Percentiles rank a stretch among this genome's conserved stretches.
Conservation (phyloP, 2,329 filamentous ascomycete species). For the Talaromyces sp. region DNA sequence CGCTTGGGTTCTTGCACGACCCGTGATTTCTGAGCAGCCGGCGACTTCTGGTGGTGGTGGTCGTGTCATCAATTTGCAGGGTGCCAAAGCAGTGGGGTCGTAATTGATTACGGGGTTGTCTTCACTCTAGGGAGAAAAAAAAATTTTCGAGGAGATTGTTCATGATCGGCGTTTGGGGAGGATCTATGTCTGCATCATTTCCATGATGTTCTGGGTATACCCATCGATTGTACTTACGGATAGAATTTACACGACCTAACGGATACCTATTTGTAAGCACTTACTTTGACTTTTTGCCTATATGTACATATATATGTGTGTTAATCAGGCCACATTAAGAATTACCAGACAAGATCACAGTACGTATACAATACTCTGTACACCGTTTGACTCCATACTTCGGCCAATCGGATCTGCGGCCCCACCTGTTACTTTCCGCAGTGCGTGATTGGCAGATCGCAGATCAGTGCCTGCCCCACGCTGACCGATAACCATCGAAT, state of each 20-base stretch:
- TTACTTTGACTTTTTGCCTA: neutral
- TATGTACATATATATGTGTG: neutral
- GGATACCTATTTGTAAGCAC: neutral
- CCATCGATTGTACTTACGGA: neutral
- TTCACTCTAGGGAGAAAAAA: too few species aligned
- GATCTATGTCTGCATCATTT: neutral
- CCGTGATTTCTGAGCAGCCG: conserved; percentile 2
- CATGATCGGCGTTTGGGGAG: neutral
- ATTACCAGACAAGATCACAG: too few species aligned
- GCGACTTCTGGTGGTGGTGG: conserved; percentile 34
- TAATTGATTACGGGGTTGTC: conserved; percentile 14
- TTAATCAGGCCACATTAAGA: neutral
- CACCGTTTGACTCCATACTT: too few species aligned
- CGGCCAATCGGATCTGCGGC: neutral
- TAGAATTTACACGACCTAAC: neutral
- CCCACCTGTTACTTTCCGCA: neutral
- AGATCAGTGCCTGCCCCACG: neutral
- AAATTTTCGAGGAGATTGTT: neutral
- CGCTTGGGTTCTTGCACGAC: conserved; percentile 61
- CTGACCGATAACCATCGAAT: neutral
- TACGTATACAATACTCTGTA: too few species aligned
- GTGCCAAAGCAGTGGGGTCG: conserved; percentile 47
- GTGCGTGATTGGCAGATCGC: neutral
- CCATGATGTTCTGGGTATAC: neutral
- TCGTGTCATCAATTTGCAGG: conserved; percentile 53